phyloP scores from a whole-genome alignment of 495 filamentous ascomycete genomes.

The Umbilicaria muhlenbergii region DNA sequence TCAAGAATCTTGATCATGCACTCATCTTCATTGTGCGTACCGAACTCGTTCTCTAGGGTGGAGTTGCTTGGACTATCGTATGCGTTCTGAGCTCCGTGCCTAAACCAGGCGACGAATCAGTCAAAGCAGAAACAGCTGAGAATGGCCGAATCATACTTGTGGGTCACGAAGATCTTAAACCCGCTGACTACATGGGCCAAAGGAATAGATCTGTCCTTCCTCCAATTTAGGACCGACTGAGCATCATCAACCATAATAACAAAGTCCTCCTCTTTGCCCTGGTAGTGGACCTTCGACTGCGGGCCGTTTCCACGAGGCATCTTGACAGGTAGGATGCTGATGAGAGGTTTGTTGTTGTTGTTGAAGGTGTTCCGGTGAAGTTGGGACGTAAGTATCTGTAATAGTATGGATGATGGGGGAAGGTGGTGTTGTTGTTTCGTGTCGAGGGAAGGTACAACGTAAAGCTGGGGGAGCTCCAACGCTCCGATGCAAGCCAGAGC shows the following conservation, averaged over 20 bases:
- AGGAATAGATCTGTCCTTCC: conserved; percentile 59
- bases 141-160: conserved; percentile 47
- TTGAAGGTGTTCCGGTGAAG: background rate
- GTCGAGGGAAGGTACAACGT: no score
- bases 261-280: conserved; percentile 79
- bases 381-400: background rate
- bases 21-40: conserved; percentile 59
- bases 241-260: conserved; percentile 74
- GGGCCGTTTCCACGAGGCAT: conserved; percentile 70
- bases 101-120: conserved; percentile 16
- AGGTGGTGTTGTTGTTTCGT: no score
- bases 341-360: background rate
- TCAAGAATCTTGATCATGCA: conserved; percentile 67
- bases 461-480: no score
- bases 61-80: conserved; percentile 59
- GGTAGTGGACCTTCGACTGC: conserved; percentile 75
- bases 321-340: conserved; percentile 9
- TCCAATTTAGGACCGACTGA: conserved; percentile 64
- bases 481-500: background rate
- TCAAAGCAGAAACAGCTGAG: background rate
- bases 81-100: conserved; percentile 74
- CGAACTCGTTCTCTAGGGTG: conserved; percentile 73
- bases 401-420: background rate
- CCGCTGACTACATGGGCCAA: conserved; percentile 72
- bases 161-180: conserved; percentile 82